Evolutionary conservation across 805 yeast genomes (phyloP).

Genomic region (Zygoascus ofunaensis): DNA sequence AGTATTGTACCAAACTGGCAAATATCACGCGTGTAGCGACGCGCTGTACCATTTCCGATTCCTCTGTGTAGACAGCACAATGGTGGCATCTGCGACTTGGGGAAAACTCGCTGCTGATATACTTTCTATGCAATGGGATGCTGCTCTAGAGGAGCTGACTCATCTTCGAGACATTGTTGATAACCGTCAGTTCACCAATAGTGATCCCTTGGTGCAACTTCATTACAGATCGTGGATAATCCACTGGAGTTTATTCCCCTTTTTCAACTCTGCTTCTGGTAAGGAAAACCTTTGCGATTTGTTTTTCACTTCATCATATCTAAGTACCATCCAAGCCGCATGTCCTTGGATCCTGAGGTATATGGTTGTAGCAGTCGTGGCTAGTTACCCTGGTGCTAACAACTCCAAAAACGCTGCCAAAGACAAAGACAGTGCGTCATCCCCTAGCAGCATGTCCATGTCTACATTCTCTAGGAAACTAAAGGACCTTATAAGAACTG

Average conservation of each 20-base stretch:
- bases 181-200: constrained; percentile 41
- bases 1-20: constrained; percentile 55
- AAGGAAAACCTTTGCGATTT: constrained; percentile 46
- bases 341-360: constrained; percentile 66
- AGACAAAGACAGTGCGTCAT: not conserved
- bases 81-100: constrained; percentile 53
- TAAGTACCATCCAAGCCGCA: constrained; percentile 60
- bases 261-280: constrained; percentile 45
- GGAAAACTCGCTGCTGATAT: constrained; percentile 59
- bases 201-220: constrained; percentile 44
- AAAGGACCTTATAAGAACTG: constrained; percentile 48
- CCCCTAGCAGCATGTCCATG: not conserved
- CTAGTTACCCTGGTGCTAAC: constrained; percentile 20
- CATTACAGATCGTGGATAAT: constrained; percentile 59
- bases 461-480: constrained; percentile 40
- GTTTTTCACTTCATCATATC: constrained; percentile 49
- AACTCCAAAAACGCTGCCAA: constrained; percentile 17
- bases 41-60: constrained; percentile 48
- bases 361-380: constrained; percentile 48
- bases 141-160: constrained; percentile 44
- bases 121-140: constrained; percentile 42
- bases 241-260: constrained; percentile 61
- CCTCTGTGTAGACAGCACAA: constrained; percentile 42
- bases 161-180: constrained; percentile 52
- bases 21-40: constrained; percentile 51